phyloP scores from a whole-genome alignment of 208 protist species.

The Balamuthia mandrillaris region DNA sequence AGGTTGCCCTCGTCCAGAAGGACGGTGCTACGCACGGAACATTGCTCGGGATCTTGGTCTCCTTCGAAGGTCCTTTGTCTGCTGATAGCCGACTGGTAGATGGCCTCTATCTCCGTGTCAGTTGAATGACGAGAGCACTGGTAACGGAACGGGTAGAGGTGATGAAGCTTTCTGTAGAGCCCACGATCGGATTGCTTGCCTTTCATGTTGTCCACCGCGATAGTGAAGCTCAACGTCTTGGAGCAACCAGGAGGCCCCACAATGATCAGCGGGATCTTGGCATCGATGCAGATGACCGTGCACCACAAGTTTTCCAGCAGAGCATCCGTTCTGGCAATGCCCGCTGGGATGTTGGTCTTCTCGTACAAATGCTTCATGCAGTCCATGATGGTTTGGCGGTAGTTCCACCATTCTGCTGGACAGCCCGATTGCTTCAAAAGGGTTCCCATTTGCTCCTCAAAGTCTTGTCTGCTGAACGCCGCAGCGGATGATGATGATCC shows the following conservation, averaged over 20 bases:
- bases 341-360: conserved; percentile 5
- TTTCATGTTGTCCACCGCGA: conserved; percentile 62
- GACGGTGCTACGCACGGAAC: conserved; percentile 16
- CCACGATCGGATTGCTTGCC: neutral
- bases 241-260: conserved; percentile 57
- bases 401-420: too few relatives aligned
- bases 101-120: conserved; percentile 52
- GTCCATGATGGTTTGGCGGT: conserved; percentile 3
- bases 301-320: conserved; percentile 60
- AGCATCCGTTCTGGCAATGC: conserved; percentile 58
- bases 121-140: conserved; percentile 55
- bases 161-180: neutral
- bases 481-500: neutral
- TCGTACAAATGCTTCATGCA: neutral
- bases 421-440: too few relatives aligned
- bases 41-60: neutral
- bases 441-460: neutral
- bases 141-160: conserved; percentile 21
- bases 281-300: conserved; percentile 46
- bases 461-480: neutral
- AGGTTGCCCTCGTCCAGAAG: conserved; percentile 66
- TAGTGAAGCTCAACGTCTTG: conserved; percentile 53
- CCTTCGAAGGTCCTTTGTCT: conserved; percentile 36
- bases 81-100: conserved; percentile 8
- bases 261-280: conserved; percentile 56